Evolutionary conservation across 2,329 filamentous ascomycete genomes (phyloP), one percentile per base, ranked within the genome.

Genomic region (Tolypocladium paradoxum): DNA sequence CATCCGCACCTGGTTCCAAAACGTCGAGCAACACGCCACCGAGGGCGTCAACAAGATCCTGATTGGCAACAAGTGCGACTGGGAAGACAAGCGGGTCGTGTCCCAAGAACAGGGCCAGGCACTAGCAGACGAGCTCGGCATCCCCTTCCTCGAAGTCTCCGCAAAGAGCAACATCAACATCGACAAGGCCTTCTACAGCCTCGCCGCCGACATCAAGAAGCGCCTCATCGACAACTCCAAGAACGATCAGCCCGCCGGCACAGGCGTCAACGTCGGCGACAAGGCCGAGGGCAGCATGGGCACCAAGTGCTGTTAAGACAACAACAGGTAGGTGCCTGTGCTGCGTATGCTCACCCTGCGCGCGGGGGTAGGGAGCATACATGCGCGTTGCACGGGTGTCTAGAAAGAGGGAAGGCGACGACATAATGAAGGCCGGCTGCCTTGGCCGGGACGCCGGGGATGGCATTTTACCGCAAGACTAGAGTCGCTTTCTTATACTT

Each of bases 131-230:
- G 93, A 97, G 73, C 85, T 99, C 56, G 90, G 91, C 66, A 95
- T 99, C 60, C 92, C 93, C 22, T 99, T 99, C 79, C 87, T 99
- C 69, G 93, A 99, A 72, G 93, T 99, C 57, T 95, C 90, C 20
- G 93, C 93, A 60, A 99, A 99, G 81, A 92, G 88, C 77, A 97
- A 97, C 77, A 96, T 96, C 83, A 99, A 99, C 75, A 95, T 99
- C 66, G 93, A 99, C 73, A 91, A 96, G 77, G 93, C 93, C 20
- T 99, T 99, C 70, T 97, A 95, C 77, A 91, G 81, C 69, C 82
- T 99, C 62, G 93, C 93, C 18, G 83, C 87, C 60, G 92, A 97
- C 68, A 97, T 99, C 78, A 99, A 99, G 84, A 96, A 96, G 81
- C 85, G 90, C 62, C 86, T 96, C 70, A 93, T 96, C 73, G 92